Evolutionary conservation across 1,139 yeast genomes (phyloP).

Genomic region (Geotrichum fermentans): DNA sequence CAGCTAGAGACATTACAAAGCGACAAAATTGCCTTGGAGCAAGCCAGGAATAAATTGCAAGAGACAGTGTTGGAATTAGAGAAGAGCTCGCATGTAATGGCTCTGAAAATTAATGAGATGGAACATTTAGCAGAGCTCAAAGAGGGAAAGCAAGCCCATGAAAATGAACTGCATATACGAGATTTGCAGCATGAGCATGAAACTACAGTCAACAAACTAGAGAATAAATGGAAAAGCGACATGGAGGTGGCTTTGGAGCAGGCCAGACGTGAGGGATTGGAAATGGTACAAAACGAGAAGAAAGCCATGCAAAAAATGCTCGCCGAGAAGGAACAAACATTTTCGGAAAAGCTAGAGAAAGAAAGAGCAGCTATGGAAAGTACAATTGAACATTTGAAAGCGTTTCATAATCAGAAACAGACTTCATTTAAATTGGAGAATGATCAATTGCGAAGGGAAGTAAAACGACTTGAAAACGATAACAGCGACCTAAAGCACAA

Average conservation of each 20-base stretch:
- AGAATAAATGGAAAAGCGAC: slow-evolving; percentile 15
- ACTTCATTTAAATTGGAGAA: slow-evolving; percentile 24
- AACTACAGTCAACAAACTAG: slow-evolving; percentile 27
- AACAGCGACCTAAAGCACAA: slow-evolving; percentile 23
- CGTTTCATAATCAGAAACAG: slow-evolving; percentile 27
- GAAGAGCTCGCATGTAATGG: slow-evolving; percentile 26
- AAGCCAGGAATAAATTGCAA: slow-evolving; percentile 38
- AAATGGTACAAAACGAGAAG: slow-evolving; percentile 15
- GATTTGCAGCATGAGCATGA: slow-evolving; percentile 13
- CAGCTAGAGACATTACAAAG: slow-evolving; percentile 23
- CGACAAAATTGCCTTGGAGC: slow-evolving; percentile 36
- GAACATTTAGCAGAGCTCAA: slow-evolving; percentile 7
- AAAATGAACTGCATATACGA: slow-evolving; percentile 26
- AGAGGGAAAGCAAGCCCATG: slow-evolving; percentile 38
- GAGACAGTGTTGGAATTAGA: slow-evolving; percentile 37
- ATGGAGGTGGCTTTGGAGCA: slow-evolving; percentile 11
- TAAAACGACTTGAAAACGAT: slow-evolving; percentile 20
- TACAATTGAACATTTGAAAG: slow-evolving; percentile 21
- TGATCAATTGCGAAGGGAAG: slow-evolving; percentile 20
- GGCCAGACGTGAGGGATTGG: slow-evolving; percentile 30
- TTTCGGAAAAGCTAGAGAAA: slow-evolving; percentile 1
- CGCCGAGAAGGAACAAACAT: slow-evolving; percentile 13
- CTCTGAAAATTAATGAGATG: slow-evolving; percentile 10
- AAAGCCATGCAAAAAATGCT: slow-evolving; percentile 6
- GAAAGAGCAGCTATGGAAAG: slow-evolving; percentile 7